Percentiles rank a stretch among this genome's conserved stretches.
Evolutionary conservation across 768 basidiomycete genomes (phyloP).

Genomic region (Mycena indigotica): DNA sequence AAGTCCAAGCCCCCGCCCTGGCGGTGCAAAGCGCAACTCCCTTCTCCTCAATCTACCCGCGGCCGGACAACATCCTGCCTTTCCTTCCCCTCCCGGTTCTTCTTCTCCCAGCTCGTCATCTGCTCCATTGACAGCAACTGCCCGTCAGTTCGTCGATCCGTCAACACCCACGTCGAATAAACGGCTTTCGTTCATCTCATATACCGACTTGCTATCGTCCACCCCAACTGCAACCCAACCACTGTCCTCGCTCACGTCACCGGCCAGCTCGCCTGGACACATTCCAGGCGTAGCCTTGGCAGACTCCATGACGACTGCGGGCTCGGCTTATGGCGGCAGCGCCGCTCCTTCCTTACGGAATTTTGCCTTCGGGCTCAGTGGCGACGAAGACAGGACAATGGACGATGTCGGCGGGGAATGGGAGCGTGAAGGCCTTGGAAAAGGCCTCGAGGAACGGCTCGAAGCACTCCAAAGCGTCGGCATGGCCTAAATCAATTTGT

Average conservation of each 20-base stretch:
- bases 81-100: slow-evolving; percentile 25
- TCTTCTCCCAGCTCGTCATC: slow-evolving; percentile 24
- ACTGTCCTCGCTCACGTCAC: slow-evolving; percentile 71
- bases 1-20: slow-evolving; percentile 51
- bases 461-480: slow-evolving; percentile 47
- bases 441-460: slow-evolving; percentile 79
- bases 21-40: slow-evolving; percentile 42
- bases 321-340: slow-evolving; percentile 23
- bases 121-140: slow-evolving; percentile 17
- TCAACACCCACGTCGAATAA: slow-evolving; percentile 51
- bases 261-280: slow-evolving; percentile 68
- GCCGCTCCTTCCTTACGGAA: slow-evolving; percentile 31
- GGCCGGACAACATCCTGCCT: slow-evolving; percentile 27
- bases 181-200: slow-evolving; percentile 87
- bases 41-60: slow-evolving; percentile 53
- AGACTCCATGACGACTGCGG: slow-evolving; percentile 32
- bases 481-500: slow-evolving; percentile 10
- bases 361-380: slow-evolving; percentile 23
- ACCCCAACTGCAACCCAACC: slow-evolving; percentile 74
- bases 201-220: slow-evolving; percentile 79
- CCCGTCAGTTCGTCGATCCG: slow-evolving; percentile 11
- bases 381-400: slow-evolving; percentile 34
- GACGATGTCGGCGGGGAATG: slow-evolving; percentile 83
- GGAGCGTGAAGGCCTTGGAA: slow-evolving; percentile 83
- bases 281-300: slow-evolving; percentile 55